These are phyloP conservation scores for Physaria fendleri DNA, from an alignment of 345 rosid species.

Conservation along the genomic window DNA sequence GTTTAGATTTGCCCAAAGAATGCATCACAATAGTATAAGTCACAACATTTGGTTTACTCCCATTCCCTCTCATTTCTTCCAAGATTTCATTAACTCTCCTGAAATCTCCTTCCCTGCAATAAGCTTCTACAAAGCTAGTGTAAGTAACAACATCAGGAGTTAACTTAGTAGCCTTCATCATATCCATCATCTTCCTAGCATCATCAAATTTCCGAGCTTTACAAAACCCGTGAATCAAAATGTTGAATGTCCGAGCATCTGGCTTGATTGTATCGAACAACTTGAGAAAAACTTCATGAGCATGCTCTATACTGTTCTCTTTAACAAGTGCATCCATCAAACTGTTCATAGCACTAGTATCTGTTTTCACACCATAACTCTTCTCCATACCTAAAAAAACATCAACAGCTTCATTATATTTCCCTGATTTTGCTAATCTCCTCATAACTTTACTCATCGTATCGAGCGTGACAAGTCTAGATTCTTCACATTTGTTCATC, in stretches of 20 bases:
- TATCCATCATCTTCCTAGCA: conserved; percentile 52
- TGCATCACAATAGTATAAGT: conserved; percentile 69
- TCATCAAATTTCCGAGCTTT: conserved; percentile 54
- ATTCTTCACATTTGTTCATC: conserved; percentile 39
- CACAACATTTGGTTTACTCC: conserved; percentile 50
- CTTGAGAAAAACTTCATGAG: conserved; percentile 34
- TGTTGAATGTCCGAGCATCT: conserved; percentile 39
- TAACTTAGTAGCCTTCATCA: conserved; percentile 48
- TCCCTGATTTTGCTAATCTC: conserved; percentile 57
- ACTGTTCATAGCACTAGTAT: conserved; percentile 42
- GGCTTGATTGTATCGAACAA: conserved; percentile 31
- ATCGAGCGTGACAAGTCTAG: conserved; percentile 43
- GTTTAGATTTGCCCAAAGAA: conserved; percentile 64
- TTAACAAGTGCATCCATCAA: conserved; percentile 81
- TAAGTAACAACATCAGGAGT: conserved; percentile 54
- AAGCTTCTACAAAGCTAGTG: conserved; percentile 61
- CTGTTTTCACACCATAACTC: conserved; percentile 43
- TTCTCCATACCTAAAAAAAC: conserved; percentile 49
- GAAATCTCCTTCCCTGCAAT: conserved; percentile 63
- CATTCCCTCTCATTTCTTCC: conserved; percentile 59
- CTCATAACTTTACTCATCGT: conserved; percentile 66
- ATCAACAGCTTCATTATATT: conserved; percentile 49
- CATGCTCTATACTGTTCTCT: conserved; percentile 61
- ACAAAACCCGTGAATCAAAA: conserved; percentile 77
- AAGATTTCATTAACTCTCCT: conserved; percentile 47